A percentile compares a stretch with the other conserved stretches of the same genome.
Evolutionary conservation across 306 rosid genomes (phyloP).

Genomic region (Boehmeria nivea): DNA sequence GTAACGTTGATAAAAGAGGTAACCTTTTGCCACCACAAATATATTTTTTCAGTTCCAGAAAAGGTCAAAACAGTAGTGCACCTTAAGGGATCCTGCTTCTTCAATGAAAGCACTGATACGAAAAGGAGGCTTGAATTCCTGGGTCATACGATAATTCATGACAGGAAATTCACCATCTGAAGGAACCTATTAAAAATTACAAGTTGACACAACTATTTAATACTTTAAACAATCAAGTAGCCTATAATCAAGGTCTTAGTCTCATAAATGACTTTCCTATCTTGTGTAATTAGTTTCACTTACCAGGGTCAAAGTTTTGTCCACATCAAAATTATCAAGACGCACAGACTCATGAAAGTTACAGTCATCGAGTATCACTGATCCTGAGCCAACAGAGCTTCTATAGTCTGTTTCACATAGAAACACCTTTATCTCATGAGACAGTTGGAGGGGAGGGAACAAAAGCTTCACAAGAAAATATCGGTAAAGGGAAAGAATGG

Average conservation of each 20-base stretch:
- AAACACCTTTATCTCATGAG: conserved; percentile 13
- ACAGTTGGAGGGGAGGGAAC: conserved; percentile 3
- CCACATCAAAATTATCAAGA: conserved; percentile 66
- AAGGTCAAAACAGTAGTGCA: too few species aligned
- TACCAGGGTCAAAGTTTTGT: conserved; percentile 70
- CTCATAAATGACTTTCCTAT: too few species aligned
- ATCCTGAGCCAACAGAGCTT: conserved; percentile 61
- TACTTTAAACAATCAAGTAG: conserved; percentile 10
- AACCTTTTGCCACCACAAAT: neutral
- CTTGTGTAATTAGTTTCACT: conserved; percentile 20
- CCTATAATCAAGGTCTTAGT: neutral
- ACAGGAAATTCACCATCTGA: conserved; percentile 87
- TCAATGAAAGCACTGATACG: conserved; percentile 69
- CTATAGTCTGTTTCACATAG: conserved; percentile 46
- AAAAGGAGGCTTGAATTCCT: conserved; percentile 80
- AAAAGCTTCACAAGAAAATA: conserved; percentile 15
- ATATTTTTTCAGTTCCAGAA: neutral
- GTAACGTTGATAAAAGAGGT: neutral
- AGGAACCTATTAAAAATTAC: conserved; percentile 46
- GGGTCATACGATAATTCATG: conserved; percentile 87
- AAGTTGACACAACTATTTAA: conserved; percentile 16
- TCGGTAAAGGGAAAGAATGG: too few species aligned
- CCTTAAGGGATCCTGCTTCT: conserved; percentile 70
- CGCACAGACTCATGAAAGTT: conserved; percentile 90
- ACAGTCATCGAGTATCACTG: conserved; percentile 79